phyloP scores from a whole-genome alignment of 306 rosid genomes.

The Cicer arietinum region DNA sequence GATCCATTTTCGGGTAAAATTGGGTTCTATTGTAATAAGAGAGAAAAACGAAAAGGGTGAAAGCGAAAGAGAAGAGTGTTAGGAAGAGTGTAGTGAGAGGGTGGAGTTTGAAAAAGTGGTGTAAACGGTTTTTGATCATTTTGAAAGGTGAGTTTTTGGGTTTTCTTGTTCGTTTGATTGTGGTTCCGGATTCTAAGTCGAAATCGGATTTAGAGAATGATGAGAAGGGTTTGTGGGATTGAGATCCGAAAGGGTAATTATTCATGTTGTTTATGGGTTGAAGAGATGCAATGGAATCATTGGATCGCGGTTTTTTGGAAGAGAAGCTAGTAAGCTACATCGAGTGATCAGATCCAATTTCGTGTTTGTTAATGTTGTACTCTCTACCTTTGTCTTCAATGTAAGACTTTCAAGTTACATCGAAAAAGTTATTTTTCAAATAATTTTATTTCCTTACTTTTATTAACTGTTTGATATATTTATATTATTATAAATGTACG shows the following conservation, averaged over 20 bases:
- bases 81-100: conserved; percentile 58
- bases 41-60: conserved; percentile 58
- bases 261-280: conserved; percentile 50
- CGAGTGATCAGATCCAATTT: too few relatives aligned
- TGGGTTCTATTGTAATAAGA: conserved; percentile 57
- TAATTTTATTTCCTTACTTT: background rate
- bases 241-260: conserved; percentile 61
- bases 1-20: conserved; percentile 41
- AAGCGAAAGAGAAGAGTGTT: conserved; percentile 57
- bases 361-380: too few relatives aligned
- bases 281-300: conserved; percentile 37
- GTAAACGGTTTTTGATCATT: conserved; percentile 72
- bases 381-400: too few relatives aligned
- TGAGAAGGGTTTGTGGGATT: conserved; percentile 63
- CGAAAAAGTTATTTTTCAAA: too few relatives aligned
- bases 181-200: conserved; percentile 77
- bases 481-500: too few relatives aligned
- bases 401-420: too few relatives aligned
- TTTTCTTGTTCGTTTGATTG: conserved; percentile 58
- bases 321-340: background rate
- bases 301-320: conserved; percentile 26
- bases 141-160: conserved; percentile 53
- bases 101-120: conserved; percentile 64
- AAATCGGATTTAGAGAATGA: conserved; percentile 67
- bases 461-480: too few relatives aligned